Conservation (phyloP, 2,329 filamentous ascomycete genomes). For the Mycogone perniciosa region DNA sequence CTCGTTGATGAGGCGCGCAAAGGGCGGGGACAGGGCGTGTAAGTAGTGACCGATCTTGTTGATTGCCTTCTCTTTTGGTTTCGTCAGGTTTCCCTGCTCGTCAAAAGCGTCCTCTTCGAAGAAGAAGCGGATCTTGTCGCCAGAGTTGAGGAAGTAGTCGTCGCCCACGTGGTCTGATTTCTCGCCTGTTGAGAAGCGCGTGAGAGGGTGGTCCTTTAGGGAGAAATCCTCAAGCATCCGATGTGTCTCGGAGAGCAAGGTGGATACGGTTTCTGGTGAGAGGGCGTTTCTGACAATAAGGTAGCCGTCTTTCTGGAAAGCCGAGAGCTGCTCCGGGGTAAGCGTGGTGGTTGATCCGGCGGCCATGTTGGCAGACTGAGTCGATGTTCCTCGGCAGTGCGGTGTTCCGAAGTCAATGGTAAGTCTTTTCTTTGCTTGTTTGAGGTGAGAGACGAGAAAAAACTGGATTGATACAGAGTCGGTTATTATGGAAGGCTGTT, state of each 20-base stretch:
- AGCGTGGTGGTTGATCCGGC: constrained; percentile 44
- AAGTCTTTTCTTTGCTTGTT: not conserved
- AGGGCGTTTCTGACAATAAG: constrained; percentile 79
- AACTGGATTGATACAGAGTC: too few relatives aligned
- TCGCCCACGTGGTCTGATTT: constrained; percentile 77
- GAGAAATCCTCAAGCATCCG: constrained; percentile 68
- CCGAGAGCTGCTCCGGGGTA: constrained; percentile 60
- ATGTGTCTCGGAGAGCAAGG: constrained; percentile 69
- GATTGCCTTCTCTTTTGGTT: constrained; percentile 77
- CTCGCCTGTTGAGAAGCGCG: constrained; percentile 82
- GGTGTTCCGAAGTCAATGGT: not conserved
- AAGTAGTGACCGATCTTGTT: constrained; percentile 85
- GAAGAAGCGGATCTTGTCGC: constrained; percentile 93
- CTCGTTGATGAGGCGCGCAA: constrained; percentile 52
- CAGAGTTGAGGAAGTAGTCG: constrained; percentile 84
- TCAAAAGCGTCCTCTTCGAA: constrained; percentile 93
- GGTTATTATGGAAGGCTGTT: not conserved
- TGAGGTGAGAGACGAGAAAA: not conserved
- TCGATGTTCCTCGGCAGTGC: too few relatives aligned
- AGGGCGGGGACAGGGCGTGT: constrained; percentile 62
- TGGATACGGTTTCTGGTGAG: constrained; percentile 53
- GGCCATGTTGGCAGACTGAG: constrained; percentile 12
- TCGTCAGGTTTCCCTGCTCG: constrained; percentile 54
- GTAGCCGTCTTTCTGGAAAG: constrained; percentile 81
- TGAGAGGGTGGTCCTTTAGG: constrained; percentile 83